Evolutionary conservation across 345 rosid genomes (phyloP), one percentile per base, ranked within the genome.

Genomic region (Citrus glauca): DNA sequence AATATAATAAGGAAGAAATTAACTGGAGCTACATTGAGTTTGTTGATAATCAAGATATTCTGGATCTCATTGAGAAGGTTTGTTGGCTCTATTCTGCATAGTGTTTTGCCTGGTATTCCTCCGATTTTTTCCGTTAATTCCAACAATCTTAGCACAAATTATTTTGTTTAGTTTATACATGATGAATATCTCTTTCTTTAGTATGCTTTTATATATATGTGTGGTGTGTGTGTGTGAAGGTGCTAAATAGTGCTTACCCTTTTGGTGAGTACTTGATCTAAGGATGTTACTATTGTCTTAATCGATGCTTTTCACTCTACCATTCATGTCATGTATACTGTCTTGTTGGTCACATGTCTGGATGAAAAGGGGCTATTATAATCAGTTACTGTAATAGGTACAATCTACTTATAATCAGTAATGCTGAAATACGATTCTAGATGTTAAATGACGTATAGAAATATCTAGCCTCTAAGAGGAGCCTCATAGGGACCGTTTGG

Each of bases 1-100:
- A 95, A 81, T 93, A 95, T 84, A 91, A 89, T 24, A 96, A 92
- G 82, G 99, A 96, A 88, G 91, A 92, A 87, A 96, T 96, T 86
- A 81, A 92, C 82, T 96, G 99, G 99, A 96, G 99, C 89, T 96
- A 94, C 89, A 96, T 96, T 79, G 99, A 94, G 2, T 96, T 96
- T 80, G 93, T 94, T 40, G 99, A 96, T 84, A 94, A 94, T 86
- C 87, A 96, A 87, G 98, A 94, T 85, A 72, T 96, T 83, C 83
- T 96, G 83, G 98, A 96, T 80, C 99, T 96, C 81, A 94, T 96
- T 84, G 99, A 94, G 81, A 96, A 92, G 98, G 99, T 96, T 27
- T 81, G 81, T 84, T 69, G 78, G 65, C n/a, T 75, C 71, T 71
- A 40, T 50, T 66, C 68, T 85, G 73, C 77, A 59, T 59, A 62